Evolutionary conservation across 345 rosid species (phyloP), one percentile per base, ranked within the genome.

Genomic region (Eucalyptus shirleyi): DNA sequence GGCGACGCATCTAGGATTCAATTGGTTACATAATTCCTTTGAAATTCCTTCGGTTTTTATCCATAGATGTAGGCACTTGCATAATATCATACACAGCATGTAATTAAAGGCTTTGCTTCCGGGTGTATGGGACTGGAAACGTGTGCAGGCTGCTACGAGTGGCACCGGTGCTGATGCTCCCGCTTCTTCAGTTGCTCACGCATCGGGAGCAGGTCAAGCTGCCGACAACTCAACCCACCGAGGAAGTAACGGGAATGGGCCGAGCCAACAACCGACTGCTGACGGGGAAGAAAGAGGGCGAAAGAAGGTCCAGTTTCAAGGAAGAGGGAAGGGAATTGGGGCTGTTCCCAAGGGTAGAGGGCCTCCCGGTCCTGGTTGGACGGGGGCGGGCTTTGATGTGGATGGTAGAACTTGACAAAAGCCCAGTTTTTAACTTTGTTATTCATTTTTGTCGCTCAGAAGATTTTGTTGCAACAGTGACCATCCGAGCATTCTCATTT

Each of bases 351-450:
- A 94, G 92, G 95, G 95, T 45, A 92, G 96, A 93, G 97, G 97
- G 88, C 62, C 93, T 45, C 50, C 89, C 62, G 90, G 91, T 87
- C 91, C 96, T 47, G 99, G 95, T 42, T 97, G 98, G 97, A 96
- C 98, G 3, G 97, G 98, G 87, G 89, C 93, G 37, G 95, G 94
- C 91, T 97, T 96, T 83, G 98, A 96, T 90, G 98, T 94, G 55
- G 98, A 95, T 92, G 96, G 95, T 86, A 94, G 96, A 92, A 93
- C 87, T 88, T 94, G 92, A 92, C 86, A 88, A 50, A 88, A 86
- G 44, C 88, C 55, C 28, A 53, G 62, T 42, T 34, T 47, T 19
- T 32, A 6, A 86, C 17, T 53, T 32, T 40, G 86, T 83, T 47
- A 49, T 18, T 89, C 89, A 2, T 86, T 53, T 34, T 32, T 16